phyloP scores from a whole-genome alignment of 148 eudicot species.

The Mesembryanthemum crystallinum region DNA sequence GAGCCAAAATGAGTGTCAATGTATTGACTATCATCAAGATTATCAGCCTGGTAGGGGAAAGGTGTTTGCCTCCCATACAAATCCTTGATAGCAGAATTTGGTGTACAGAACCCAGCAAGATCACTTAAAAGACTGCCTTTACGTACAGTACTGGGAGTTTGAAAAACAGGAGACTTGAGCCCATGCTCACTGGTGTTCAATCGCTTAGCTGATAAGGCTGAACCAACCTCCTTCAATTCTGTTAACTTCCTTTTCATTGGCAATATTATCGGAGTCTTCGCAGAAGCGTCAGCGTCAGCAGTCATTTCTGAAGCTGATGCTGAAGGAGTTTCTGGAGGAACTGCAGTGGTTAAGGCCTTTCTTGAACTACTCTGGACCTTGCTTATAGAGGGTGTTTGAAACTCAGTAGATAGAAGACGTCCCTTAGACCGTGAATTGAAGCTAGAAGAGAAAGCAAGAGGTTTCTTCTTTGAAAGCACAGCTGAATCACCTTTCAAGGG shows the following conservation, averaged over 20 bases:
- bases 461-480: constrained; percentile 55
- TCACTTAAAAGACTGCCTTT: constrained; percentile 55
- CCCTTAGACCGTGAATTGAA: constrained; percentile 41
- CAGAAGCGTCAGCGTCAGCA: constrained; percentile 45
- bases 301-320: constrained; percentile 35
- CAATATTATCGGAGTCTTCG: constrained; percentile 69
- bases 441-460: constrained; percentile 47
- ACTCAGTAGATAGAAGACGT: constrained; percentile 37
- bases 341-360: constrained; percentile 32
- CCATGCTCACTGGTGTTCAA: constrained; percentile 55
- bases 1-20: constrained; percentile 32
- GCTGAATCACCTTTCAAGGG: constrained; percentile 42
- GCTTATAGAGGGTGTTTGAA: constrained; percentile 39
- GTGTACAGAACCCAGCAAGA: constrained; percentile 42
- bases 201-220: constrained; percentile 51
- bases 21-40: constrained; percentile 51
- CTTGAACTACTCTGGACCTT: constrained; percentile 37
- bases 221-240: constrained; percentile 52
- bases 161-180: constrained; percentile 58
- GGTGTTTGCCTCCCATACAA: constrained; percentile 40
- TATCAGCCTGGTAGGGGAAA: constrained; percentile 32
- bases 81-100: constrained; percentile 52
- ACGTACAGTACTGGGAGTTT: constrained; percentile 55
- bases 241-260: constrained; percentile 85
- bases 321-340: constrained; percentile 42